Conservation (phyloP, 1,284 basidiomycete species). For the Cryptococcus sp. region DNA sequence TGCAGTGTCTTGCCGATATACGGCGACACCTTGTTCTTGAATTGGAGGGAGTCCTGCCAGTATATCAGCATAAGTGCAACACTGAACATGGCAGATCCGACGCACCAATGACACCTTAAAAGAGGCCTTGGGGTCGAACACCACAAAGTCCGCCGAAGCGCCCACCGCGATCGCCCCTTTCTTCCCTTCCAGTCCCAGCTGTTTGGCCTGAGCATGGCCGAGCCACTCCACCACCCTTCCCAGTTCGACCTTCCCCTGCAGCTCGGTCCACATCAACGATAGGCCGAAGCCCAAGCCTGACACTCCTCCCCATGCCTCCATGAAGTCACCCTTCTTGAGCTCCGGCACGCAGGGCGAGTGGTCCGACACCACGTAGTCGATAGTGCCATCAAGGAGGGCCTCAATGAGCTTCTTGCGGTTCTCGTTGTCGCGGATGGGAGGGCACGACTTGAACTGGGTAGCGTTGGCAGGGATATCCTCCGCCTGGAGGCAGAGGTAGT, state of each 20-base stretch:
- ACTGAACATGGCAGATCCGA: neutral
- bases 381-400: constrained; percentile 72
- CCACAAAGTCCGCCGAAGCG: constrained; percentile 74
- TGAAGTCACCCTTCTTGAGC: constrained; percentile 76
- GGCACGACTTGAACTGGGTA: constrained; percentile 73
- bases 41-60: constrained; percentile 61
- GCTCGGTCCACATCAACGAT: constrained; percentile 78
- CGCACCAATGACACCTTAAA: constrained; percentile 58
- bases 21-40: constrained; percentile 89
- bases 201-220: constrained; percentile 65
- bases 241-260: constrained; percentile 54
- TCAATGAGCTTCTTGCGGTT: constrained; percentile 75
- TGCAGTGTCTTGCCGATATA: constrained; percentile 69
- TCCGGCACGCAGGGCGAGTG: constrained; percentile 83
- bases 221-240: constrained; percentile 70
- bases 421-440: constrained; percentile 71
- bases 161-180: constrained; percentile 74
- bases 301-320: constrained; percentile 90
- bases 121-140: constrained; percentile 71
- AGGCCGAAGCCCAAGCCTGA: constrained; percentile 81
- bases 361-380: constrained; percentile 88
- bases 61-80: neutral
- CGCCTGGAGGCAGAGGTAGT: constrained; percentile 65
- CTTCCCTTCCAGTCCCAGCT: constrained; percentile 63
- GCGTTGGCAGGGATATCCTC: constrained; percentile 57